Percentiles rank a stretch among this genome's conserved stretches.
Evolutionary conservation across 176 grass and related monocot genomes (phyloP).

Genomic region (Juncus effusus): DNA sequence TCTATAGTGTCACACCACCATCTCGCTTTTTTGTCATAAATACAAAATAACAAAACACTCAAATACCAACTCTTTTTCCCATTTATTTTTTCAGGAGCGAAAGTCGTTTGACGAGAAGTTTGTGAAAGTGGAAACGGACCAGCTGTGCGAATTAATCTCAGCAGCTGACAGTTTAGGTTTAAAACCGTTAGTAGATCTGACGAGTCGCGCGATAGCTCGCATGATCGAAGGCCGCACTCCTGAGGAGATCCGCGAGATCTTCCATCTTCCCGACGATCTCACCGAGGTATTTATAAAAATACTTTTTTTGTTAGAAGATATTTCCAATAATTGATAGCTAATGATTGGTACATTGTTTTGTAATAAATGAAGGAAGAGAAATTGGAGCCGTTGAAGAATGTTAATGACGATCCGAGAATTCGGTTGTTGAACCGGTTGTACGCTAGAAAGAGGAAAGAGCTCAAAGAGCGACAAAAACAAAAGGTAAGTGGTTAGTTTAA

Average conservation of each 20-base stretch:
- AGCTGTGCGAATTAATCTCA: constrained; percentile 91
- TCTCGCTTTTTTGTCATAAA: background rate
- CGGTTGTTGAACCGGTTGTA: constrained; percentile 93
- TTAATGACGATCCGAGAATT: constrained; percentile 96
- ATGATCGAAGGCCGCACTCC: constrained; percentile 99
- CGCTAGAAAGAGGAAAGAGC: constrained; percentile 96
- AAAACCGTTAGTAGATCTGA: constrained; percentile 96
- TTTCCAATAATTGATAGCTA: background rate
- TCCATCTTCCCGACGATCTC: constrained; percentile 96
- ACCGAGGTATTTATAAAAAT: constrained; percentile 56
- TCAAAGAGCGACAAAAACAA: constrained; percentile 83
- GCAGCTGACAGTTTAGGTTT: constrained; percentile 93
- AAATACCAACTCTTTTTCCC: constrained; percentile 15
- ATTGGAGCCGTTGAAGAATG: constrained; percentile 97
- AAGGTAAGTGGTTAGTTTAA: constrained; percentile 69
- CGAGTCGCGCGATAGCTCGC: constrained; percentile 90
- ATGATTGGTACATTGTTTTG: background rate
- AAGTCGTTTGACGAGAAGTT: constrained; percentile 98
- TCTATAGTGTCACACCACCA: background rate
- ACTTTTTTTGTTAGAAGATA: constrained; percentile 6
- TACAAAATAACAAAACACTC: background rate
- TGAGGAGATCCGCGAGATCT: constrained; percentile 97
- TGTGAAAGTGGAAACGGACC: constrained; percentile 91
- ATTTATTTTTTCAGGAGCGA: constrained; percentile 45
- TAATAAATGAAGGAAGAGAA: constrained; percentile 86